A percentile compares a stretch with the other conserved stretches of the same genome.
These are phyloP conservation scores for Pigoraptor vietnamica DNA, from an alignment of 78 protist genomes.

Conservation along the genomic window DNA sequence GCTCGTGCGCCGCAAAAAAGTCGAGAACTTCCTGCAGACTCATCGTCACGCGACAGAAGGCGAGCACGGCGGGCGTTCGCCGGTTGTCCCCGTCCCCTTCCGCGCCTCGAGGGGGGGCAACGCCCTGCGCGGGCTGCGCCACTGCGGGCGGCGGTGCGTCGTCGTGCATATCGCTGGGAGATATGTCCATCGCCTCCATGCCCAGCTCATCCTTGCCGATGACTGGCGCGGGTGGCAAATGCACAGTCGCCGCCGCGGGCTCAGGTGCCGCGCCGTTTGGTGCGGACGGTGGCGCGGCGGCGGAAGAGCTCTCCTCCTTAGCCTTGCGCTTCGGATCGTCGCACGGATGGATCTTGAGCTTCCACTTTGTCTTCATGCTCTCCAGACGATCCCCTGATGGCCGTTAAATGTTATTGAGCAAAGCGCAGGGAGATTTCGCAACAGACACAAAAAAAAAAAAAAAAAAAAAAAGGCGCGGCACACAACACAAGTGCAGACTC, in stretches of 20 bases:
- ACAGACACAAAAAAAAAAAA: background rate
- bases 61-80: background rate
- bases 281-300: background rate
- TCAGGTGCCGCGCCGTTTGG: background rate
- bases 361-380: background rate
- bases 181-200: background rate
- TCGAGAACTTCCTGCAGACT: background rate
- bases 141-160: background rate
- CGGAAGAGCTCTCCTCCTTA: no score
- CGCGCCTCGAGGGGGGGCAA: background rate
- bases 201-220: background rate
- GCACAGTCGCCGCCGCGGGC: background rate
- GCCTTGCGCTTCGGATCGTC: background rate
- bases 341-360: background rate
- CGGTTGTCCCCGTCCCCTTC: background rate
- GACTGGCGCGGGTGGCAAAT: background rate
- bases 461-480: no score
- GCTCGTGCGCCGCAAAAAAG: background rate
- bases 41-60: background rate
- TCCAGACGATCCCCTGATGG: background rate
- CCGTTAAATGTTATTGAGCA: no score
- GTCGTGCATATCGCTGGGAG: background rate
- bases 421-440: no score
- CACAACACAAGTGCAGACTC: no score
- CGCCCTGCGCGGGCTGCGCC: background rate